A percentile compares a stretch with the other conserved stretches of the same genome.
phyloP scores from a whole-genome alignment of 192 early-diverging fungal species.

The Mortierella claussenii region DNA sequence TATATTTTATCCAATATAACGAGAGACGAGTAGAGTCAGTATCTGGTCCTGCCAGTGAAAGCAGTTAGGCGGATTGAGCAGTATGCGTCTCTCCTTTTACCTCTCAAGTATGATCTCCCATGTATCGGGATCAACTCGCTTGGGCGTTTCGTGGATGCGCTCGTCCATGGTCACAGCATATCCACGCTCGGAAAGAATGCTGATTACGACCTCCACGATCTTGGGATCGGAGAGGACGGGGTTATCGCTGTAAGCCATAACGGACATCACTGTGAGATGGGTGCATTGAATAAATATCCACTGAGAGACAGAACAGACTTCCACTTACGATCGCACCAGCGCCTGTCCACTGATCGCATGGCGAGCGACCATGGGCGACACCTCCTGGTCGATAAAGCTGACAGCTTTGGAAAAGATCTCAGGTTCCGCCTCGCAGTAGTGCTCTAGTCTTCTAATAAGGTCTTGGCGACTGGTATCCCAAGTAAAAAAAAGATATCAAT shows the following conservation, averaged over 20 bases:
- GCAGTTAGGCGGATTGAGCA: too few relatives aligned
- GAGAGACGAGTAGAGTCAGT: not conserved
- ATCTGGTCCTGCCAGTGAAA: too few relatives aligned
- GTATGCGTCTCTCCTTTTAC: too few relatives aligned
- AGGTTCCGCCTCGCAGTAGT: constrained; percentile 64
- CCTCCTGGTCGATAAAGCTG: constrained; percentile 58
- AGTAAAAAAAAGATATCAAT: not conserved
- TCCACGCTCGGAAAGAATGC: constrained; percentile 67
- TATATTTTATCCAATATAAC: constrained; percentile 9
- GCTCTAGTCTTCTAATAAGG: constrained; percentile 63
- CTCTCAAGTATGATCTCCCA: constrained; percentile 62
- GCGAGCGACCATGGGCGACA: constrained; percentile 59
- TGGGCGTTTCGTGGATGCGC: constrained; percentile 59
- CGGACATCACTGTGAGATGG: too few relatives aligned
- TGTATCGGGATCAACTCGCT: constrained; percentile 58
- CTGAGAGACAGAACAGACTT: too few relatives aligned
- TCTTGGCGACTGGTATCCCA: constrained; percentile 53
- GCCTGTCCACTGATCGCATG: constrained; percentile 69
- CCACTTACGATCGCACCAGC: constrained; percentile 65
- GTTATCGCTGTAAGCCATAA: constrained; percentile 47
- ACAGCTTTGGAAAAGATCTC: constrained; percentile 57
- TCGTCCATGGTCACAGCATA: constrained; percentile 66
- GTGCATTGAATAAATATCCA: too few relatives aligned
- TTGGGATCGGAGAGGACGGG: constrained; percentile 54
- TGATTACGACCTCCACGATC: constrained; percentile 65